Evolutionary conservation across 1,139 yeast genomes (phyloP).

Genomic region (Blastobotrys ciferrii): DNA sequence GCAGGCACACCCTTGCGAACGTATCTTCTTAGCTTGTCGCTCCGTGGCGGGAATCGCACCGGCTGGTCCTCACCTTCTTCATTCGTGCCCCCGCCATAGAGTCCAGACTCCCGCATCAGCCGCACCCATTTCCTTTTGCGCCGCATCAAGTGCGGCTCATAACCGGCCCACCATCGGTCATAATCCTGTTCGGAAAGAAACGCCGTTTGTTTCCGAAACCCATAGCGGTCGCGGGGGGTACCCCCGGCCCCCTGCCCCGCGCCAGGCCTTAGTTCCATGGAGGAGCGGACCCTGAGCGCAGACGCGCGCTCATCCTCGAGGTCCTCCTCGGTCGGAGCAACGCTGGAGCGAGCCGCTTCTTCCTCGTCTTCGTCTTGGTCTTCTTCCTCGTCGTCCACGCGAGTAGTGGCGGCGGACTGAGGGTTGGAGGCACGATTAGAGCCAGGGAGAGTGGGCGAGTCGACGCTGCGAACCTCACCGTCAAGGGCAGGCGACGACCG

Average conservation of each 20-base stretch:
- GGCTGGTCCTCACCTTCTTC: slow-evolving; percentile 30
- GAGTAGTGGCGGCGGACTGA: neutral
- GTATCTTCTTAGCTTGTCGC: slow-evolving; percentile 77
- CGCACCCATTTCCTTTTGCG: slow-evolving; percentile 75
- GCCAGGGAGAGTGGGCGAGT: neutral
- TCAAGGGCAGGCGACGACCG: slow-evolving; percentile 8
- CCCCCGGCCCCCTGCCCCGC: neutral
- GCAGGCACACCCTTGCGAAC: slow-evolving; percentile 92
- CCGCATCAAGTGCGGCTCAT: slow-evolving; percentile 58
- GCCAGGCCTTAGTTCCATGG: slow-evolving; percentile 12
- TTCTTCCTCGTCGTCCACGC: neutral
- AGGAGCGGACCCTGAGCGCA: slow-evolving; percentile 13
- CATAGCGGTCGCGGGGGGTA: slow-evolving; percentile 64
- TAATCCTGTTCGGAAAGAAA: slow-evolving; percentile 56
- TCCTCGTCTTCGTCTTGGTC: too few species aligned
- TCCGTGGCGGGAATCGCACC: slow-evolving; percentile 72
- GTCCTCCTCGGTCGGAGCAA: neutral
- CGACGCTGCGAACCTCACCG: neutral
- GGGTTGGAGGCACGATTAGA: neutral
- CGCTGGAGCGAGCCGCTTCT: too few species aligned
- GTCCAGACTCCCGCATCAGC: slow-evolving; percentile 65
- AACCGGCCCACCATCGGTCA: slow-evolving; percentile 69
- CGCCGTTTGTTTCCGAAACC: slow-evolving; percentile 67
- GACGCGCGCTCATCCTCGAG: slow-evolving; percentile 3
- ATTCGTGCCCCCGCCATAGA: too few species aligned